These are phyloP conservation scores for Begonia loranthoides DNA, from an alignment of 306 rosid species.

Conservation along the genomic window DNA sequence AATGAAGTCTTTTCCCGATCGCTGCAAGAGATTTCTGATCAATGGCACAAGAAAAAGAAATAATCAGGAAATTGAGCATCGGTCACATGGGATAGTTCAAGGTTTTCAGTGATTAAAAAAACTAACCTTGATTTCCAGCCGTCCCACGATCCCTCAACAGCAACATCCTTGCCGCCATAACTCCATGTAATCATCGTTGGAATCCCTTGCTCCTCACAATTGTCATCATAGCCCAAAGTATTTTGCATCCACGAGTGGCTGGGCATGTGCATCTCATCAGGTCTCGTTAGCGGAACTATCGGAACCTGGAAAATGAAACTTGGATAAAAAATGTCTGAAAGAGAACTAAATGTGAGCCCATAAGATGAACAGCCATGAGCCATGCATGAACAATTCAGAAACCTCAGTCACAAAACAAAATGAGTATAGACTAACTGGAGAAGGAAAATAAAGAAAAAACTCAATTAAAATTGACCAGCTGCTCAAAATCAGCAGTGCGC, in stretches of 20 bases:
- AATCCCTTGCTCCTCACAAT: slow-evolving; percentile 57
- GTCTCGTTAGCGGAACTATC: slow-evolving; percentile 69
- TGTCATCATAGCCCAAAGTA: slow-evolving; percentile 49
- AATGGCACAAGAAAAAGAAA: slow-evolving; percentile 14
- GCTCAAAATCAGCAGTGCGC: too few species aligned
- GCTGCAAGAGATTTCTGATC: slow-evolving; percentile 67
- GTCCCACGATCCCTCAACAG: slow-evolving; percentile 98
- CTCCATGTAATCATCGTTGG: slow-evolving; percentile 96
- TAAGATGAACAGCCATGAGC: too few species aligned
- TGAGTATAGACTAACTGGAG: too few species aligned
- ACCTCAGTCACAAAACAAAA: too few species aligned
- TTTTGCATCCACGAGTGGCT: slow-evolving; percentile 65
- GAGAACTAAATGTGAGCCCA: too few species aligned
- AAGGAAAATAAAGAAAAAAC: too few species aligned
- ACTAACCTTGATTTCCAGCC: slow-evolving; percentile 77
- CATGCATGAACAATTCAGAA: too few species aligned
- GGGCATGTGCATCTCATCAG: slow-evolving; percentile 66
- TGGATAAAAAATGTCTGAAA: neutral
- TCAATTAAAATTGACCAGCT: too few species aligned
- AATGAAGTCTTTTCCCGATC: slow-evolving; percentile 92
- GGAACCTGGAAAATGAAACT: slow-evolving; percentile 46
- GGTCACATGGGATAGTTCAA: too few species aligned
- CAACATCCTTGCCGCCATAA: slow-evolving; percentile 77
- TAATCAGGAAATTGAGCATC: neutral
- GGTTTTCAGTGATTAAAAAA: slow-evolving; percentile 7